Evolutionary conservation across 108 stramenopile species (phyloP), one percentile per base, ranked within the genome.

Genomic region (Pinguiococcus pyrenoidosus): DNA sequence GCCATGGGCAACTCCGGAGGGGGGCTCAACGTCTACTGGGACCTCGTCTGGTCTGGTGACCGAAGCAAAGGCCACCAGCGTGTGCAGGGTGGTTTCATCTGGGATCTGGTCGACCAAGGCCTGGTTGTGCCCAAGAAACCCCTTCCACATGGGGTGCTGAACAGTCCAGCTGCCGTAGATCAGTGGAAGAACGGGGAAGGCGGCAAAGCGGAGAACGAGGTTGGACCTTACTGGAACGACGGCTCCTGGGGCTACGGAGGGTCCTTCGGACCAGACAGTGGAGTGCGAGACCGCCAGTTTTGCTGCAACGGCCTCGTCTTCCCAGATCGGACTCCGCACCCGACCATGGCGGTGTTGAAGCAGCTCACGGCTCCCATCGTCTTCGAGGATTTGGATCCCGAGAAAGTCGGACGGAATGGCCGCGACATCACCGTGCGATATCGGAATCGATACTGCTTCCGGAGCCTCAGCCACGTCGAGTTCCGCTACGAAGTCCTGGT

Each of bases 91-190:
- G 94, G 94, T 13, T 96, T 88, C 61, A 84, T 96, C 30, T 96
- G 94, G 94, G 94, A 96, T 57, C 85, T 83, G 75, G 73, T 88
- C 10, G 93, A 92, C 64, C 90, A 92, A 56, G 88, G 86, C 12
- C 25, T 76, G 32, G n/a, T n/a, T n/a, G n/a, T n/a, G n/a, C 13
- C 12, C n/a, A 13, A 44, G 34, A 13, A 35, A 35, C 13, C 13
- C 13, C 34, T 13, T 13, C 34, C 13, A 35, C 13, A 35, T 13
- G 13, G 13, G 13, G n/a, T n/a, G n/a, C n/a, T n/a, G n/a, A n/a
- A n/a, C n/a, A n/a, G n/a, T n/a, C n/a, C n/a, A n/a, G n/a, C n/a
- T n/a, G n/a, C n/a, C n/a, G n/a, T n/a, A n/a, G n/a, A n/a, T n/a
- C n/a, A n/a, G n/a, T n/a, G n/a, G n/a, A n/a, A n/a, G n/a, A n/a